Conservation (phyloP, 2,329 filamentous ascomycete genomes). For the Colletotrichum shisoi region DNA sequence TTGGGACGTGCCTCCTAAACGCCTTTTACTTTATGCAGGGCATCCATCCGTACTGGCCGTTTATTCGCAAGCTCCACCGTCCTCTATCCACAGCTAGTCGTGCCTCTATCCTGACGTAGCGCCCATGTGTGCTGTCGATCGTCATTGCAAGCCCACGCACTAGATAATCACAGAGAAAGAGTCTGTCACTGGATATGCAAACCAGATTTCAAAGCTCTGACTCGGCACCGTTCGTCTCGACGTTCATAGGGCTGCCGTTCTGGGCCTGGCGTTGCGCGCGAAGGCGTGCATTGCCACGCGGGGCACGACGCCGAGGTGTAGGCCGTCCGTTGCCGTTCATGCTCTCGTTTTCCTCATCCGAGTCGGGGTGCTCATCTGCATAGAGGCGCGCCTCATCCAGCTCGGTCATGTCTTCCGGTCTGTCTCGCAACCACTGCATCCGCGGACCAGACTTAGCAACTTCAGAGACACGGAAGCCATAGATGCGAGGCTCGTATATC, state of each 20-base stretch:
- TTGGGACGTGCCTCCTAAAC: slow-evolving; percentile 33
- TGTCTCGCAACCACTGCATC: slow-evolving; percentile 95
- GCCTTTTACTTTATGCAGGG: slow-evolving; percentile 38
- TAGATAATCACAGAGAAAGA: not conserved
- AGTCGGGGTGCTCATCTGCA: slow-evolving; percentile 62
- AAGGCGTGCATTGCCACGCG: slow-evolving; percentile 51
- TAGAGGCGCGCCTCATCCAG: slow-evolving; percentile 78
- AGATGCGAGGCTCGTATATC: slow-evolving; percentile 95
- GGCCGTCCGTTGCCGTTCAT: slow-evolving; percentile 55
- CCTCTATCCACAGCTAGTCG: slow-evolving; percentile 4
- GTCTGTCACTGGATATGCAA: not conserved
- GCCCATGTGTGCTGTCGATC: not conserved
- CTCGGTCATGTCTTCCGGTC: slow-evolving; percentile 80
- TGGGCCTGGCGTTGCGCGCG: slow-evolving; percentile 56
- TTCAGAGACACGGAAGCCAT: slow-evolving; percentile 94
- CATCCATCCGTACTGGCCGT: slow-evolving; percentile 28
- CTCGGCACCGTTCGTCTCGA: slow-evolving; percentile 65
- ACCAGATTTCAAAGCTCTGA: slow-evolving; percentile 58
- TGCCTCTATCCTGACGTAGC: slow-evolving; percentile 6
- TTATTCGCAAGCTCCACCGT: slow-evolving; percentile 15
- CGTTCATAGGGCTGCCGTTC: slow-evolving; percentile 65
- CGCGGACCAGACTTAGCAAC: slow-evolving; percentile 86
- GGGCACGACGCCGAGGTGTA: slow-evolving; percentile 54
- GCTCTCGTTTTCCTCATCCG: slow-evolving; percentile 65
- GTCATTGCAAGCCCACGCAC: not conserved